Percentiles rank a stretch among this genome's conserved stretches.
phyloP scores from a whole-genome alignment of 352 stramenopile species.

The Blastocystis sp. region DNA sequence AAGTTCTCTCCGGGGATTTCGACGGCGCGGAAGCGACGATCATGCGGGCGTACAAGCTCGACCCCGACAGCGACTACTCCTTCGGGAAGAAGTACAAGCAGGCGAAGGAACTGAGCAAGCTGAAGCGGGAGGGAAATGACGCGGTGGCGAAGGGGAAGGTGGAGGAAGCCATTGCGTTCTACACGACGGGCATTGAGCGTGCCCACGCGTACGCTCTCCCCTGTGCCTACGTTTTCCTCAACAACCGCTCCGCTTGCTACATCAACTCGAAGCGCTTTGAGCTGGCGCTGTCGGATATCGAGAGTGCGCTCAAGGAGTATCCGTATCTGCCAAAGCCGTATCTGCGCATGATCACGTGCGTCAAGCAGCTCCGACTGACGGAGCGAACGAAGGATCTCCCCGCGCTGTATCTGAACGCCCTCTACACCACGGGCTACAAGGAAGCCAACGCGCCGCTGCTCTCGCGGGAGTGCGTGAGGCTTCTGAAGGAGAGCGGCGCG shows the following conservation, averaged over 20 bases:
- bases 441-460: background rate
- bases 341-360: constrained; percentile 23
- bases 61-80: constrained; percentile 28
- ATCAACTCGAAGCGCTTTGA: constrained; percentile 33
- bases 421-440: constrained; percentile 2
- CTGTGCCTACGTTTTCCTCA: constrained; percentile 50
- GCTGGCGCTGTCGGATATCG: constrained; percentile 21
- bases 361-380: constrained; percentile 31
- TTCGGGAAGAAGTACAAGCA: constrained; percentile 25
- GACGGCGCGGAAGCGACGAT: constrained; percentile 11
- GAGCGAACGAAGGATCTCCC: constrained; percentile 11
- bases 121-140: constrained; percentile 58
- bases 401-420: constrained; percentile 28
- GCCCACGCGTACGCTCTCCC: background rate
- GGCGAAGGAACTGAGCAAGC: constrained; percentile 17
- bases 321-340: constrained; percentile 34
- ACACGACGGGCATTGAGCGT: constrained; percentile 34
- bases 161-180: constrained; percentile 24
- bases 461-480: background rate
- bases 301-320: constrained; percentile 8
- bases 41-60: constrained; percentile 14
- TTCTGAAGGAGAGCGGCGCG: background rate
- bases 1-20: constrained; percentile 21
- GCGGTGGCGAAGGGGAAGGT: background rate
- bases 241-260: constrained; percentile 65